Conservation (phyloP, 208 protist species). For the Giardia duodenalis region DNA sequence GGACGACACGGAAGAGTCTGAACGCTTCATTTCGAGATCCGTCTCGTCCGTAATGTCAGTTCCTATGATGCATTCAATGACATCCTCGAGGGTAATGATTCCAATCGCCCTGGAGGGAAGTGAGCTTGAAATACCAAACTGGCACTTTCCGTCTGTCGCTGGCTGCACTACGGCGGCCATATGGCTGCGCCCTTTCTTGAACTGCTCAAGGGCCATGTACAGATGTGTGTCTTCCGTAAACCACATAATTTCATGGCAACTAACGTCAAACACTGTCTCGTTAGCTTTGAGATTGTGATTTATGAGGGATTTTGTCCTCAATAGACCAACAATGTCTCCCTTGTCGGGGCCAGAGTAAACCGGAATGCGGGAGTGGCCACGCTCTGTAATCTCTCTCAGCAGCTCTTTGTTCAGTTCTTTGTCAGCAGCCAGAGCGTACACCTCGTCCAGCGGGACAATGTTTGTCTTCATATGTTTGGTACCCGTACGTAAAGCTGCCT, state of each 20-base stretch:
- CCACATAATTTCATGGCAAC: background rate
- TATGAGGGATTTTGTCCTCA: conserved; percentile 45
- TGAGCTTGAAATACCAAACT: too few relatives aligned
- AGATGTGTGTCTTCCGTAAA: background rate
- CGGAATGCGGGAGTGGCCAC: conserved; percentile 48
- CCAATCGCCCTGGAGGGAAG: too few relatives aligned
- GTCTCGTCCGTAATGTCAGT: background rate
- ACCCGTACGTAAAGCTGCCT: conserved; percentile 40
- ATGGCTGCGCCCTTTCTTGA: background rate
- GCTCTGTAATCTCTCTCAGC: conserved; percentile 33
- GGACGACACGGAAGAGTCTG: too few relatives aligned
- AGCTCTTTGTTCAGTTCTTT: conserved; percentile 28
- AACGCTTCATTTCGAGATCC: too few relatives aligned
- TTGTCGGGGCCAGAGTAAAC: conserved; percentile 38
- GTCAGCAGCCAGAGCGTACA: conserved; percentile 44
- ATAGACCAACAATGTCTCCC: conserved; percentile 46
- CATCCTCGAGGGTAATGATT: background rate
- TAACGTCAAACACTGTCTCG: background rate
- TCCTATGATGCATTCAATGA: background rate
- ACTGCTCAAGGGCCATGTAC: background rate
- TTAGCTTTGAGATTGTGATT: background rate
- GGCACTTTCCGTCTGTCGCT: too few relatives aligned
- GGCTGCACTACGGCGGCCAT: background rate
- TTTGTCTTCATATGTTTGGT: conserved; percentile 41
- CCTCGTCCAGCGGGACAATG: conserved; percentile 44